A percentile compares a stretch with the other conserved stretches of the same genome.
phyloP scores from a whole-genome alignment of 371 early-diverging fungal genomes.

The Mortierella sp. region DNA sequence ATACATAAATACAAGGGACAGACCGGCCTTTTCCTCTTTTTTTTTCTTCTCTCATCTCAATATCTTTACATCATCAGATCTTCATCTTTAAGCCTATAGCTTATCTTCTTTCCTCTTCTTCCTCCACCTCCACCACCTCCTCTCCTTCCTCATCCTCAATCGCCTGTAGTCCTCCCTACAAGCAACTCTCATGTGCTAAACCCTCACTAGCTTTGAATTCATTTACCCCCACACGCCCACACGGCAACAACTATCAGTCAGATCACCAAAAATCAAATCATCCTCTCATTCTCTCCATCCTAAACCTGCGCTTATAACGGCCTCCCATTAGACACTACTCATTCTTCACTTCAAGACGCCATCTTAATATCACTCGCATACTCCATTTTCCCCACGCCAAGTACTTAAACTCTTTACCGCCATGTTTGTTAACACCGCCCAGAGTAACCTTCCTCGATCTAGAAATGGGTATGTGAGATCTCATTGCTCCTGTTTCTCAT shows the following conservation, averaged over 20 bases:
- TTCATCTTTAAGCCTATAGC: slow-evolving; percentile 2
- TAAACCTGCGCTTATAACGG: not conserved
- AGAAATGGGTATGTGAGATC: slow-evolving; percentile 33
- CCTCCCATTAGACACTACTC: not conserved
- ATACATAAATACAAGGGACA: slow-evolving; percentile 6
- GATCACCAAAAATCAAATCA: no score
- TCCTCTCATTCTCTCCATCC: not conserved
- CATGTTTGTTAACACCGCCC: slow-evolving; percentile 44
- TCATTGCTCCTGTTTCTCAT: not conserved
- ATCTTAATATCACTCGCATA: not conserved
- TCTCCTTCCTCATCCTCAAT: slow-evolving; percentile 4
- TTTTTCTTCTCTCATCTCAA: slow-evolving; percentile 8
- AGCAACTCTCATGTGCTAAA: slow-evolving; percentile 8
- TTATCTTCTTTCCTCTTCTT: not conserved
- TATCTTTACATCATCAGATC: not conserved
- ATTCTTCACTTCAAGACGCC: not conserved
- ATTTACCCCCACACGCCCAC: slow-evolving; percentile 50
- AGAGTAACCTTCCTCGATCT: slow-evolving; percentile 22
- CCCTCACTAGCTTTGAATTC: not conserved
- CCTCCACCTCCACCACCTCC: slow-evolving; percentile 9
- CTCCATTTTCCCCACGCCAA: not conserved
- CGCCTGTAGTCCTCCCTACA: slow-evolving; percentile 31
- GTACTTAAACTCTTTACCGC: not conserved
- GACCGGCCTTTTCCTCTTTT: not conserved
- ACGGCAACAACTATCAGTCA: slow-evolving; percentile 25